A percentile compares a stretch with the other conserved stretches of the same genome.
These are phyloP conservation scores for Heliophila coronopifolia DNA, from an alignment of 441 rosid genomes.

Conservation along the genomic window DNA sequence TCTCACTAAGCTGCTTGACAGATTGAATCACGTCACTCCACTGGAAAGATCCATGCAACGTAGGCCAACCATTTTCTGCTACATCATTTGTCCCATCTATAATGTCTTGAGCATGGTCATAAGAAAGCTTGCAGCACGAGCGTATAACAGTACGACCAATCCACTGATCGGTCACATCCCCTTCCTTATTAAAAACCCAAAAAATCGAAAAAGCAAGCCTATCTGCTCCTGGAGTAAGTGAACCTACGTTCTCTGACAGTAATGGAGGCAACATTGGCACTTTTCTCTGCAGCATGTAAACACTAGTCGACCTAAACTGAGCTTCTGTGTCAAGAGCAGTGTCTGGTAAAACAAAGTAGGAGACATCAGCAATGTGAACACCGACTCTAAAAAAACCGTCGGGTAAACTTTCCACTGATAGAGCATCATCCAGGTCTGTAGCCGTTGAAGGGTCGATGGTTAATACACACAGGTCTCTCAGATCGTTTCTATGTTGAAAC, in stretches of 20 bases:
- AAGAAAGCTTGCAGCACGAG: slow-evolving; percentile 90
- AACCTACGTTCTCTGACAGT: slow-evolving; percentile 65
- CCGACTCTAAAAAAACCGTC: slow-evolving; percentile 66
- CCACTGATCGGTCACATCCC: slow-evolving; percentile 63
- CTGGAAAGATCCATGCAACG: slow-evolving; percentile 55
- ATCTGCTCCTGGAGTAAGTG: slow-evolving; percentile 80
- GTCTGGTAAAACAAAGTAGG: slow-evolving; percentile 82
- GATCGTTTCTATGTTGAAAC: slow-evolving; percentile 50
- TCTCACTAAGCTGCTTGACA: slow-evolving; percentile 45
- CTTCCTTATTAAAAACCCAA: slow-evolving; percentile 58
- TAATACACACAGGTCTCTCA: slow-evolving; percentile 65
- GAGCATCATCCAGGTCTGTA: slow-evolving; percentile 87
- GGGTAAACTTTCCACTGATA: slow-evolving; percentile 62
- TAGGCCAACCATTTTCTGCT: slow-evolving; percentile 36
- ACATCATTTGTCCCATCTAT: slow-evolving; percentile 35
- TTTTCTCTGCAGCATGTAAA: slow-evolving; percentile 56
- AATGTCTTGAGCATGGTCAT: slow-evolving; percentile 67
- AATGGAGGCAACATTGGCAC: slow-evolving; percentile 72
- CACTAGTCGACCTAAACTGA: slow-evolving; percentile 66
- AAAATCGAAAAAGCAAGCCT: slow-evolving; percentile 81
- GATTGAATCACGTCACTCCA: slow-evolving; percentile 61
- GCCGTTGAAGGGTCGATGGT: slow-evolving; percentile 78
- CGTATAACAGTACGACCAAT: slow-evolving; percentile 66
- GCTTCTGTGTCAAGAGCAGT: slow-evolving; percentile 73
- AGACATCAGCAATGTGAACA: slow-evolving; percentile 84